Base-by-base conservation (phyloP, 805 yeast species). In the Ogataea kodamae region DNA sequence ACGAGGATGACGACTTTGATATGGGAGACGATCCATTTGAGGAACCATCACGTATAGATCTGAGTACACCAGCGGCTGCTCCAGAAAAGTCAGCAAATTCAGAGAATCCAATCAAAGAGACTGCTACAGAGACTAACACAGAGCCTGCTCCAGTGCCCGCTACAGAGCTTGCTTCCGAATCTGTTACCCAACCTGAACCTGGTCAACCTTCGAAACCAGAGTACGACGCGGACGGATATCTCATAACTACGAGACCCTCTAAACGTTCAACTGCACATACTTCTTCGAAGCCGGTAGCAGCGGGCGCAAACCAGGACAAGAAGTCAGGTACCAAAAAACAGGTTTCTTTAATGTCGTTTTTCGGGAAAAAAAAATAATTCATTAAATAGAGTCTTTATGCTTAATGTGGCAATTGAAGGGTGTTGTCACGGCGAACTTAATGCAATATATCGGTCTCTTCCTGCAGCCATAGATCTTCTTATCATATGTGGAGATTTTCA, bases 401-500 rank as follows among this genome's bases (percentile, higher is more conserved):
- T 56, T 46, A 50, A 36, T 28, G 49, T 88, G 10, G 95, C 94
- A 5, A 68, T 88, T 1, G 88, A 84, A 52, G 97, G 97, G 7
- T 89, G 97, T 52, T 77, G 94, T 45, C 97, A 89, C 58, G 96
- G 97, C 2, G 80, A 75, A 33, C 68, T 89, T 22, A 62, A 76
- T 42, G 46, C 52, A 10, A 79, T 88, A 2, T 87, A 86, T 50
- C 29, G 48, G 26, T 42, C 30, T 4, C 40, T 46, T 14, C 37
- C 39, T 2, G 28, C 32, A 4, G 46, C 64, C 3, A 70, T 77
- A 0, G 84, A 81, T 20, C 56, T 83, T 1, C 68, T 92, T 11
- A 61, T 92, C 3, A 78, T 92, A 3, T 78, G 95, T 45, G 98
- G 98, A 0, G 98, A 92, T 56, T 84, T 92, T 54, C 96, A 92